Evolutionary conservation across 768 basidiomycete genomes (phyloP), one percentile per base, ranked within the genome.

Genomic region (Omphalotus guepiniiformis): DNA sequence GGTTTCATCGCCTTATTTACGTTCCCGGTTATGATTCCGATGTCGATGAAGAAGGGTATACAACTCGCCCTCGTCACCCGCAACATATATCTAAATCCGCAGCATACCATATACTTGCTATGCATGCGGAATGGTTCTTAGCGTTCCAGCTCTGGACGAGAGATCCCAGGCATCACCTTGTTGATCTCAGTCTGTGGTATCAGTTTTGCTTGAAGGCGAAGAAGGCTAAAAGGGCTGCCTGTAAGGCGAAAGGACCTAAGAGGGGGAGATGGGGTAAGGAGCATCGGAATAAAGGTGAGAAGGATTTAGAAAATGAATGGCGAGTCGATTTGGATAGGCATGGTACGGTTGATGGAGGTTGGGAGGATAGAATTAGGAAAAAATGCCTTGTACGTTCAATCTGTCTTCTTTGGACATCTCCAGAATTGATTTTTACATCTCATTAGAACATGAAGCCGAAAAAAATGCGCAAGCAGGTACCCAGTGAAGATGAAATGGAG

Each of bases 31-130:
- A 54, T 2, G 67, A 68, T 26, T 39, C 63, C 39, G 60, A 64
- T n/a, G 51, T 58, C 4, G 58, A 59, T 23, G 57, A 60, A 3
- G 55, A 37, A 6, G 68, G 67, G 6, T 48, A 12, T 8, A 58
- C 56, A 1, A 39, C 22, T 9, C 63, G 57, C 5, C 65, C 65
- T 13, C 67, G 68, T 35, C 60, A 60, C 11, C 65, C 63, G 9
- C 66, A 71, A 23, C 56, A 47, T 39, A 63, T 74, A 16, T 64
- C 73, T 38, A 55, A 21, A 32, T 63, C 69, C n/a, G 73, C 75
- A 53, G 52, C 72, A 15, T 56, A 58, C 39, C 62, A 63, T 12
- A 37, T 67, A 6, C 63, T 76, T 30, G 72, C 67, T 18, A 56
- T 62, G 16, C 67, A 75, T 3, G 61, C 61, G 0, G 59, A 61